Evolutionary conservation across 2,329 filamentous ascomycete genomes (phyloP), one percentile per base, ranked within the genome.

Genomic region (Coniochaeta pulveracea): DNA sequence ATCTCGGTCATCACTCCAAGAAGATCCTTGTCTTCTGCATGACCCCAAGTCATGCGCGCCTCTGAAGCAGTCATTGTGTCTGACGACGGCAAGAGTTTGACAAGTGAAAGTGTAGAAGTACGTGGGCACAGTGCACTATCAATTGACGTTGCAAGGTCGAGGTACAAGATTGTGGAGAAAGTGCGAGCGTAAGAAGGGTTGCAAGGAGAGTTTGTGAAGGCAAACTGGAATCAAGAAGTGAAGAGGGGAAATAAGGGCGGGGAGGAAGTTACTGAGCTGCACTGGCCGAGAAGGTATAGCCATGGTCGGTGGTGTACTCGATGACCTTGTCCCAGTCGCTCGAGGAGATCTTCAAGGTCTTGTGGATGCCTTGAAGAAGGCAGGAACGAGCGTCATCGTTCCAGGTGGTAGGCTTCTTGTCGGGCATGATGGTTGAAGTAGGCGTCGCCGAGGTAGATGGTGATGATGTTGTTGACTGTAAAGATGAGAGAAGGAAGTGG

Each of bases 261-360:
- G 14, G n/a, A 21, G 8, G 11, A 22, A 31, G 28, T 14, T 15
- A 12, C 5, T 22, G 11, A 31, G 18, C 18, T 31, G 62, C 63
- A 18, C 47, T 49, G 18, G 56, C 48, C 3, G 54, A 55, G 33
- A 62, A 65, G 1, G 42, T 42, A 35, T 66, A 63, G 8, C 60
- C 61, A 35, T 52, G 50, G 5, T 34, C 18, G 3, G 19, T 10
- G 3, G 53, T 44, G 4, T 39, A 32, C 1, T 34, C 28, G 8
- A 45, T 22, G 29, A 51, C 41, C 15, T 30, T 37, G 2, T 46
- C 40, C 49, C 49, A 52, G 37, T 49, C 33, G 0, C 22, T n/a
- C 0, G 33, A 23, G 10, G 22, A 37, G 5, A 45, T 40, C 6
- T 42, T 36, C 3, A 41, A 36, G 22, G 40, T 46, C 0, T 48